These are phyloP conservation scores for Globisporangium mamillatum DNA, from an alignment of 352 stramenopile species.

Conservation along the genomic window DNA sequence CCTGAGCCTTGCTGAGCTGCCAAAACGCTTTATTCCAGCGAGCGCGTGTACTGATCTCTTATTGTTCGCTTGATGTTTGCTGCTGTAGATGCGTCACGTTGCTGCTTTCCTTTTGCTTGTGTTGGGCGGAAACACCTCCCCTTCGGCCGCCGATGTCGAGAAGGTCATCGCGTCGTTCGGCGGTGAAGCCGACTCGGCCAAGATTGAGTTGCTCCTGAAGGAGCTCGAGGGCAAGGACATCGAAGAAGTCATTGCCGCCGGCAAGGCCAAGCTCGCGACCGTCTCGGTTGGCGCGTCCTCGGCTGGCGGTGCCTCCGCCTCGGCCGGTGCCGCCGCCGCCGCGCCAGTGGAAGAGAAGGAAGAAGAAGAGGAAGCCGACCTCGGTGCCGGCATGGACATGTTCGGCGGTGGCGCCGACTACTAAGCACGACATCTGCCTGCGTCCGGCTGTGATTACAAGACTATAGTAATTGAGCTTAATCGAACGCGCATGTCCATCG, in stretches of 20 bases:
- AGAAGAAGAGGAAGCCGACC: conserved; percentile 80
- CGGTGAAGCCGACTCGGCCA: conserved; percentile 73
- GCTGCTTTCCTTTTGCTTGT: conserved; percentile 89
- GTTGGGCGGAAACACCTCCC: conserved; percentile 78
- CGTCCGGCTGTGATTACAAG: conserved; percentile 10
- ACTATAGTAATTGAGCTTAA: conserved; percentile 47
- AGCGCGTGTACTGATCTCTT: background rate
- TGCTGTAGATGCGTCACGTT: conserved; percentile 89
- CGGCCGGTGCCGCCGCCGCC: conserved; percentile 26
- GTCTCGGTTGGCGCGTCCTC: conserved; percentile 65
- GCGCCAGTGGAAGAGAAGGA: conserved; percentile 53
- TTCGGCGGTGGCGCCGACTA: conserved; percentile 82
- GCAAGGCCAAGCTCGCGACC: conserved; percentile 81
- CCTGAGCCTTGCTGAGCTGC: background rate
- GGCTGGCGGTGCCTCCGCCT: conserved; percentile 32
- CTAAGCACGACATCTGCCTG: conserved; percentile 36
- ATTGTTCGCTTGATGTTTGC: background rate
- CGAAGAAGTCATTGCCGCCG: conserved; percentile 80
- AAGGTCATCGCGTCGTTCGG: conserved; percentile 84
- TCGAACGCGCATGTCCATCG: conserved; percentile 39
- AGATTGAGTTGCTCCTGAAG: conserved; percentile 81
- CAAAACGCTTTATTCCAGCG: background rate
- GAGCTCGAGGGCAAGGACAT: conserved; percentile 89
- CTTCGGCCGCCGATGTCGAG: conserved; percentile 75
- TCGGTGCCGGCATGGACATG: conserved; percentile 81